These are phyloP conservation scores for Venturia nashicola DNA, from an alignment of 2,329 filamentous ascomycete species.

Conservation along the genomic window DNA sequence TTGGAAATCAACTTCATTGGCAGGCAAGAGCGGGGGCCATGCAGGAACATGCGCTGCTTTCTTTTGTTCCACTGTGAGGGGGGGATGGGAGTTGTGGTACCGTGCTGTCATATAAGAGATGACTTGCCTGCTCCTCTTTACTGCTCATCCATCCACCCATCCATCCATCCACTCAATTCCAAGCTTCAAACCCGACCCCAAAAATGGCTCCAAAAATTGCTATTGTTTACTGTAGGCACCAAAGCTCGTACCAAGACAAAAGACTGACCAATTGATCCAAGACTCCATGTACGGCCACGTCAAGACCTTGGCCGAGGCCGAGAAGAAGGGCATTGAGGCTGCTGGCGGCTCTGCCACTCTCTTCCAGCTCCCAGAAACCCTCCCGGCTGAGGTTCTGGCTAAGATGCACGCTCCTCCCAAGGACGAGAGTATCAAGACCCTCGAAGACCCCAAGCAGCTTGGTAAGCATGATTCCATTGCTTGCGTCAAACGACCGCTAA, in stretches of 20 bases:
- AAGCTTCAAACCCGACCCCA: not conserved
- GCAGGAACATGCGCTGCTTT: not conserved
- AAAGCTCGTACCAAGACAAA: not conserved
- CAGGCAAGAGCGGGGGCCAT: not conserved
- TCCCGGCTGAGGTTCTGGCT: slow-evolving; percentile 64
- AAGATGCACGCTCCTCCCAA: slow-evolving; percentile 91
- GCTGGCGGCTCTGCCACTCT: slow-evolving; percentile 7
- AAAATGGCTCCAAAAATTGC: slow-evolving; percentile 81
- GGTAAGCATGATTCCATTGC: not conserved
- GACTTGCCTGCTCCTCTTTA: not conserved
- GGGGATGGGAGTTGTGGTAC: not conserved
- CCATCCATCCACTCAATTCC: not conserved
- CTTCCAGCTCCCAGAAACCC: slow-evolving; percentile 67
- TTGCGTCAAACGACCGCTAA: not conserved
- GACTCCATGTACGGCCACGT: slow-evolving; percentile 96
- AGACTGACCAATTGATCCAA: slow-evolving; percentile 30
- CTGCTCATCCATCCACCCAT: not conserved
- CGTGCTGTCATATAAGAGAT: not conserved
- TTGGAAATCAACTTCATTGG: not conserved
- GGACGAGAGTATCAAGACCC: slow-evolving; percentile 46
- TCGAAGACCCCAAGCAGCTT: slow-evolving; percentile 40
- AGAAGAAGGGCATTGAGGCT: slow-evolving; percentile 73
- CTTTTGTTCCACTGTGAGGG: not conserved
- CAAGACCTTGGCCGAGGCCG: slow-evolving; percentile 69
- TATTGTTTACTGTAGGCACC: slow-evolving; percentile 63